Conservation (phyloP, 2,329 filamentous ascomycete species). For the Emergomyces orientalis region DNA sequence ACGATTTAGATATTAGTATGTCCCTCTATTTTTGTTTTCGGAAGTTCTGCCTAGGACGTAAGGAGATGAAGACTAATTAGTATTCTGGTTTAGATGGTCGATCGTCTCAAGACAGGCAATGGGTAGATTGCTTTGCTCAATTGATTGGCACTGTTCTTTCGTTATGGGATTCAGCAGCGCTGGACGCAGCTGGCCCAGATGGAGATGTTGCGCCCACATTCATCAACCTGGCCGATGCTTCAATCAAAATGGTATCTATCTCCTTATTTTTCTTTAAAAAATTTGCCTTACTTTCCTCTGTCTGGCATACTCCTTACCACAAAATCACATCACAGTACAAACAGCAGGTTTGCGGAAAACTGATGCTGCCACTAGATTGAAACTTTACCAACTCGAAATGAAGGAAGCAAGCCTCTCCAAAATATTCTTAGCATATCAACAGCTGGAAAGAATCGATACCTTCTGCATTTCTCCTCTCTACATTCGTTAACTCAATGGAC, state of each 20-base stretch:
- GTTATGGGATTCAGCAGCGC: conserved; percentile 85
- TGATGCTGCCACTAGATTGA: conserved; percentile 55
- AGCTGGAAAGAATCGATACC: conserved; percentile 86
- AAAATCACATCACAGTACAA: not conserved
- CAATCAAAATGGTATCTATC: conserved; percentile 79
- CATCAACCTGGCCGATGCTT: conserved; percentile 94
- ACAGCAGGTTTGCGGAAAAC: too few relatives aligned
- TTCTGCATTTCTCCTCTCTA: conserved; percentile 92
- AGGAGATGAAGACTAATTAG: conserved; percentile 24
- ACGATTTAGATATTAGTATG: conserved; percentile 86
- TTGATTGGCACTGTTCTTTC: conserved; percentile 91
- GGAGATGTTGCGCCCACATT: conserved; percentile 83
- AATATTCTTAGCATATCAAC: conserved; percentile 95
- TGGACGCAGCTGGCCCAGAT: conserved; percentile 77
- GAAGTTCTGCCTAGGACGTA: not conserved
- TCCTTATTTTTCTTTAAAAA: not conserved
- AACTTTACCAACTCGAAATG: conserved; percentile 73
- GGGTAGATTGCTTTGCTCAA: conserved; percentile 96
- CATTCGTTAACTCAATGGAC: conserved; percentile 95
- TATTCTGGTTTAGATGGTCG: conserved; percentile 57
- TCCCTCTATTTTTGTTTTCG: conserved; percentile 23
- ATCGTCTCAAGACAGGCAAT: conserved; percentile 74
- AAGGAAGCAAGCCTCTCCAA: conserved; percentile 71
- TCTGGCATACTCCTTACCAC: not conserved
- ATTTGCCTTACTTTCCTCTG: not conserved